Evolutionary conservation across 306 rosid genomes (phyloP), one percentile per base, ranked within the genome.

Genomic region (Corylus americana): DNA sequence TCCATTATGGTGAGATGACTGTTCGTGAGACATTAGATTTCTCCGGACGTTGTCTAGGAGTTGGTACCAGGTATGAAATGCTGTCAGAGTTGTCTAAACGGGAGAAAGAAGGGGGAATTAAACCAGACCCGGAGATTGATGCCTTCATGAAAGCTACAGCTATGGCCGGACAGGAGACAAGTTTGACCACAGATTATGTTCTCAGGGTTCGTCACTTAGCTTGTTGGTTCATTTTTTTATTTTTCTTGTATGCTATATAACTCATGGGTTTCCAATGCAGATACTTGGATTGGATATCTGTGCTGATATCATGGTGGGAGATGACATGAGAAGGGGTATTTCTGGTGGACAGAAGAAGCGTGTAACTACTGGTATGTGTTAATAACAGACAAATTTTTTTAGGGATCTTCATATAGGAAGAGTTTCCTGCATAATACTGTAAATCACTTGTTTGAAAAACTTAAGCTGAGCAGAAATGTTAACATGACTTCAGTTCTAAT

Each of bases 101-200:
- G 74, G 97, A 92, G 84, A 88, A 74, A 80, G 85, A 85, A 29
- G 85, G 84, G 17, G 91, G 91, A 75, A 88, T 92, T 55, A 90
- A 92, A 64, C 97, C 97, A 16, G 91, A 92, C 70, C 86, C 89
- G 42, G 92, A 86, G 76, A 92, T 90, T 45, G 97, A 92, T 78
- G 94, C 89, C 7, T 90, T 82, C 80, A 92, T 92, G 97, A 92
- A 92, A 72, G 92, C 97, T 71, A 86, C 78, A 42, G 85, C 94
- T 29, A 31, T 90, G 70, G 73, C 84, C 4, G 94, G 97, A 72
- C 90, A 88, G 66, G 86, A 87, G 57, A 83, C 89, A 4, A 92
- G 85, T 80, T 84, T 92, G 86, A 83, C 87, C 48, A 92, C 94
- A 2, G 92, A 92, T 71, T 92, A 87, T 68, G 82, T 82, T 73